Evolutionary conservation across 2,329 filamentous ascomycete species (phyloP).

Genomic region (Neoarthrinium moseri): DNA sequence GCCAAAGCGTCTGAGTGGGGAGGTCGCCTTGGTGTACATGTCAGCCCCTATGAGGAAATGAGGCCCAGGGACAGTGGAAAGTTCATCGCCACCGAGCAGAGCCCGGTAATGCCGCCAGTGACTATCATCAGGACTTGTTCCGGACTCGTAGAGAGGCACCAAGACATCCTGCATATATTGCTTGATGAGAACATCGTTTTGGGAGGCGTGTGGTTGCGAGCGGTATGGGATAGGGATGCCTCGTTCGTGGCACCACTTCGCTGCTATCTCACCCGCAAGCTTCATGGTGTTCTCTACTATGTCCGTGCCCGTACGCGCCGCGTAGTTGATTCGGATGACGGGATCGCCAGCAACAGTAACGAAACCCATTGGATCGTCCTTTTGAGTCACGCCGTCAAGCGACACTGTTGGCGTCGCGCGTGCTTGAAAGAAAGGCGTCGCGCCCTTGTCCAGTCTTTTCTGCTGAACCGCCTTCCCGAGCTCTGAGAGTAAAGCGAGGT

Average conservation of each 20-base stretch:
- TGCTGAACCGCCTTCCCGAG: slow-evolving; percentile 46
- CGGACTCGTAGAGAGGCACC: slow-evolving; percentile 36
- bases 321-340: slow-evolving; percentile 43
- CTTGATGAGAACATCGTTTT: slow-evolving; percentile 35
- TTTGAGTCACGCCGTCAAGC: slow-evolving; percentile 32
- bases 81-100: slow-evolving; percentile 50
- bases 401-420: slow-evolving; percentile 42
- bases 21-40: slow-evolving; percentile 63
- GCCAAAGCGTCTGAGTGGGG: slow-evolving; percentile 62
- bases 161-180: slow-evolving; percentile 36
- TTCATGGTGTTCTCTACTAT: slow-evolving; percentile 56
- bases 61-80: slow-evolving; percentile 51
- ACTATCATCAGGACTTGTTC: slow-evolving; percentile 27
- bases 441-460: slow-evolving; percentile 43
- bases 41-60: slow-evolving; percentile 58
- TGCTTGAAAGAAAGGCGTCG: slow-evolving; percentile 46
- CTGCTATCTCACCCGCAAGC: slow-evolving; percentile 60
- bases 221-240: slow-evolving; percentile 60
- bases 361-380: slow-evolving; percentile 19
- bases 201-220: slow-evolving; percentile 40
- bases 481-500: slow-evolving; percentile 45
- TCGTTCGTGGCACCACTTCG: slow-evolving; percentile 58
- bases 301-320: slow-evolving; percentile 24
- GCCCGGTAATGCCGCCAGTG: slow-evolving; percentile 29
- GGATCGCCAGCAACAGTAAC: slow-evolving; percentile 45